Evolutionary conservation across 1,139 yeast species (phyloP), one percentile per base, ranked within the genome.

Genomic region (Candida albicans): DNA sequence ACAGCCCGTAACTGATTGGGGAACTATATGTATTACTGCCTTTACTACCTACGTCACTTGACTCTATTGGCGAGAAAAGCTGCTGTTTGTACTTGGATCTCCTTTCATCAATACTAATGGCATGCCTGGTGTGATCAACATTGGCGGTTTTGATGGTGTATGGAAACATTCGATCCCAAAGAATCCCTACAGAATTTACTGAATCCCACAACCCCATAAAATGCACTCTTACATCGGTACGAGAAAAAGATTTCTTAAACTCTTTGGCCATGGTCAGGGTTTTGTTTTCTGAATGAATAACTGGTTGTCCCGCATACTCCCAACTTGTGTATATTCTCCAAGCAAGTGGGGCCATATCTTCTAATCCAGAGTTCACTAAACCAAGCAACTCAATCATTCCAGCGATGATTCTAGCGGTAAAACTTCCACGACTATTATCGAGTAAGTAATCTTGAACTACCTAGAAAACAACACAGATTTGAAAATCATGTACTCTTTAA

Each of bases 171-270:
- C 78, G 59, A 54, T 82, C 86, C 40, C 78, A 64, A 2, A 82
- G 49, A 8, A 81, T 52, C 0, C 88, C 88, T 14, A 82, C 81
- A 0, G 87, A 81, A 53, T 81, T 81, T 14, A 82, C 80, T 0
- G 86, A 77, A 60, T 83, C 89, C 73, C 84, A 82, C 27, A 82
- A 59, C 0, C 87, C 88, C 73, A 82, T 75, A 47, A 81, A 80
- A 50, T 75, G 73, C 37, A 83, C 68, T 8, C 55, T 55, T 2
- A 79, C 75, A 0, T 64, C 55, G 1, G 61, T 57, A 35, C 79
- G 62, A 31, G 81, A 72, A 52, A 81, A 81, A 0, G 81, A 76
- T 40, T 63, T 65, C 49, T 68, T 74, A 56, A 80, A 81, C 48
- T 79, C 82, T 33, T 65, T 70, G 5, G 78, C 75, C 40, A 77